phyloP scores from a whole-genome alignment of 2,329 filamentous ascomycete species.

The Exserohilum turcica region DNA sequence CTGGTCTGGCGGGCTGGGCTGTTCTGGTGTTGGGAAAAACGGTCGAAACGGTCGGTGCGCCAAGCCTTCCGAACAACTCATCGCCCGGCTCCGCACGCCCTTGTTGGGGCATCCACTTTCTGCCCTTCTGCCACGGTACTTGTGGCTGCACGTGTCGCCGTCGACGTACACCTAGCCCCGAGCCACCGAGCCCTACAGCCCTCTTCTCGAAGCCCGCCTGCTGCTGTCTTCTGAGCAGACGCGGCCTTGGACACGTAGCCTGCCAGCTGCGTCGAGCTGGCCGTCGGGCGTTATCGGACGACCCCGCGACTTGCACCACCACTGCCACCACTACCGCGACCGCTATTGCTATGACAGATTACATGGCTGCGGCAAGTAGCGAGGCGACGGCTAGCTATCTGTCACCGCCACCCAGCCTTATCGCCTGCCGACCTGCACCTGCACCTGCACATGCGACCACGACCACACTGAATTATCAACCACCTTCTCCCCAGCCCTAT shows the following conservation, averaged over 20 bases:
- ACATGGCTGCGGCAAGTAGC: too few relatives aligned
- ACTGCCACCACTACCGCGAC: too few relatives aligned
- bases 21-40: neutral
- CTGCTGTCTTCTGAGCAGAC: slow-evolving; percentile 1
- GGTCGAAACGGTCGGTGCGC: slow-evolving; percentile 2
- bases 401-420: slow-evolving; percentile 16
- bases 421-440: slow-evolving; percentile 15
- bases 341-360: too few relatives aligned
- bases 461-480: slow-evolving; percentile 27
- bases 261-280: neutral
- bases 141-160: neutral
- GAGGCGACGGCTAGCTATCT: slow-evolving; percentile 20
- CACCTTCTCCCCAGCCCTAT: slow-evolving; percentile 11
- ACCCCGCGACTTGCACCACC: neutral
- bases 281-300: slow-evolving; percentile 20
- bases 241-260: slow-evolving; percentile 3
- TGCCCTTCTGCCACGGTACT: too few relatives aligned
- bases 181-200: neutral
- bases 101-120: slow-evolving; percentile 1
- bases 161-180: too few relatives aligned
- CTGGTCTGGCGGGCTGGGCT: too few relatives aligned
- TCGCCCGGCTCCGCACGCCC: slow-evolving; percentile 2
- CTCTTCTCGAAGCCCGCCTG: slow-evolving; percentile 1
- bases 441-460: too few relatives aligned
- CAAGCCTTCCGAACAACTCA: slow-evolving; percentile 7